These are phyloP conservation scores for Phaeotremella skinneri DNA, from an alignment of 768 basidiomycete species.

Conservation along the genomic window DNA sequence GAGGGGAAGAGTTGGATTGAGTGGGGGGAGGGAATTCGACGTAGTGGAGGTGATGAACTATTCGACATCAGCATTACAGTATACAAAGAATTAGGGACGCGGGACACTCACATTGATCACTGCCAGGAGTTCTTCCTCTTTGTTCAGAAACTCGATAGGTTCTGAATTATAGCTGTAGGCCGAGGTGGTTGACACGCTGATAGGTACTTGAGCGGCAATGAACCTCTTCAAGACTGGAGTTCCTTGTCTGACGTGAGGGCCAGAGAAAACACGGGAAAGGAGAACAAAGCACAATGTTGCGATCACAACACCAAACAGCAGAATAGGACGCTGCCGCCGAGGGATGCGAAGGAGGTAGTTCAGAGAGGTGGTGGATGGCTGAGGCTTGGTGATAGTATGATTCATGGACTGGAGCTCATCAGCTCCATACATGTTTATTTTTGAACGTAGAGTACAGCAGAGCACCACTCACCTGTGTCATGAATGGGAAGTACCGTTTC, in stretches of 20 bases:
- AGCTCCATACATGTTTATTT: neutral
- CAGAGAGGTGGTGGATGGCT: conserved; percentile 34
- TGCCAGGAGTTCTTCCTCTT: conserved; percentile 40
- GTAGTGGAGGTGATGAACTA: conserved; percentile 50
- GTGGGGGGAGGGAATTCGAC: conserved; percentile 43
- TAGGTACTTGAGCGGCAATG: neutral
- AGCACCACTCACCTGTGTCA: conserved; percentile 21
- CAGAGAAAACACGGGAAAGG: conserved; percentile 24
- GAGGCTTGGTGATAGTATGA: conserved; percentile 24
- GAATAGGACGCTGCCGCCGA: conserved; percentile 36
- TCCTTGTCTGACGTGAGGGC: conserved; percentile 19
- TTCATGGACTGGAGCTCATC: conserved; percentile 8
- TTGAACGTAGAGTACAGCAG: neutral
- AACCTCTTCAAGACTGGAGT: conserved; percentile 11
- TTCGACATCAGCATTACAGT: conserved; percentile 4
- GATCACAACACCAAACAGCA: conserved; percentile 33
- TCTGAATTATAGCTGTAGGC: neutral
- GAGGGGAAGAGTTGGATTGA: conserved; percentile 40
- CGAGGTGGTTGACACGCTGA: neutral
- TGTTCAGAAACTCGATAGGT: conserved; percentile 19
- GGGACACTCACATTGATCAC: conserved; percentile 41
- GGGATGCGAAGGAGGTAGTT: conserved; percentile 45
- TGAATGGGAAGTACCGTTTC: conserved; percentile 18
- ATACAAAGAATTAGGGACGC: neutral
- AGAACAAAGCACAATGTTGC: conserved; percentile 30